phyloP scores from a whole-genome alignment of 2,329 filamentous ascomycete species.

The Aureobasidium leucospermi region DNA sequence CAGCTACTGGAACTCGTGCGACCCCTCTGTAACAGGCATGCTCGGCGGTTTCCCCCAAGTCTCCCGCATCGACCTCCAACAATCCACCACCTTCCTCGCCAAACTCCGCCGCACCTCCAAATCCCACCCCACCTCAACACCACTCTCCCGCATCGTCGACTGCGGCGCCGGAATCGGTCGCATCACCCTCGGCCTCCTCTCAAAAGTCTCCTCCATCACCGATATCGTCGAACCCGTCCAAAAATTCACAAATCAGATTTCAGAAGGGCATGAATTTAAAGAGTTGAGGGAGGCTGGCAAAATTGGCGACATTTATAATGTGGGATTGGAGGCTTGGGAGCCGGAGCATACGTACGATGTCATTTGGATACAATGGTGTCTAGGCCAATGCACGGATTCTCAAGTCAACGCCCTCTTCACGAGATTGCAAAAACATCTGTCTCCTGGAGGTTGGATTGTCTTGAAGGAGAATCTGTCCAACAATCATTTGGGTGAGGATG shows the following conservation, averaged over 20 bases:
- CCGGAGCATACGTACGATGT: conserved; percentile 58
- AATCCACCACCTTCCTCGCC: conserved; percentile 60
- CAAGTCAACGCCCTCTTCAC: conserved; percentile 62
- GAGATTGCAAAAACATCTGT: conserved; percentile 39
- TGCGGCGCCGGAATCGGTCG: conserved; percentile 70
- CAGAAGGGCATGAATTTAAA: conserved; percentile 26
- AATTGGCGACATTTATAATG: conserved; percentile 59
- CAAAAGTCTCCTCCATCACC: conserved; percentile 60
- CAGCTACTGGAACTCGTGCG: conserved; percentile 46
- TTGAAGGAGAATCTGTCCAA: conserved; percentile 74
- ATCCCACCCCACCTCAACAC: conserved; percentile 20
- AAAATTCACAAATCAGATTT: conserved; percentile 65
- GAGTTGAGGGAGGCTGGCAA: conserved; percentile 36
- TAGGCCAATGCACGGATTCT: conserved; percentile 70
- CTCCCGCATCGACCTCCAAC: conserved; percentile 63
- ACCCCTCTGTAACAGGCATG: conserved; percentile 62
- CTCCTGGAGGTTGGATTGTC: conserved; percentile 51
- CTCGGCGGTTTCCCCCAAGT: conserved; percentile 67
- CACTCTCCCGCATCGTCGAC: conserved; percentile 44
- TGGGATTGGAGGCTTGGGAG: conserved; percentile 68
- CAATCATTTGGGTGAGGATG: conserved; percentile 47
- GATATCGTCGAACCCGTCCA: conserved; percentile 80
- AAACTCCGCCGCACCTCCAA: conserved; percentile 48
- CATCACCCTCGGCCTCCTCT: conserved; percentile 70
- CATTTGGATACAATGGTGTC: conserved; percentile 88